Evolutionary conservation across 352 stramenopile species (phyloP).

Genomic region (Phytophthora megakarya): DNA sequence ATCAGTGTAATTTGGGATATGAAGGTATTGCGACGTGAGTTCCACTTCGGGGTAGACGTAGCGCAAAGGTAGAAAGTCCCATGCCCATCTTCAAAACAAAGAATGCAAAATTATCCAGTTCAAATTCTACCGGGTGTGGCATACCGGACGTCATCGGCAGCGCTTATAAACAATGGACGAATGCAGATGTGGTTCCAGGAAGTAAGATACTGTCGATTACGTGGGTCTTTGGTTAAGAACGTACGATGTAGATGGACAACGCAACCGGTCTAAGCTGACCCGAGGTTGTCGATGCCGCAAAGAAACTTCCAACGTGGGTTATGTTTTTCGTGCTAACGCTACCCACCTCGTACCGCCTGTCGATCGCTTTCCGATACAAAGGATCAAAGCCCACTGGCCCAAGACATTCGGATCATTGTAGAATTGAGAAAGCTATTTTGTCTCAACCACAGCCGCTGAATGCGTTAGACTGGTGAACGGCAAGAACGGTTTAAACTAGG

Average conservation of each 20-base stretch:
- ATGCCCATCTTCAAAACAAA: conserved; percentile 15
- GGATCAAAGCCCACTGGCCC: too few relatives aligned
- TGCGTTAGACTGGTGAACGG: neutral
- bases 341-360: too few relatives aligned
- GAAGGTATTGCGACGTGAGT: conserved; percentile 24
- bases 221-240: neutral
- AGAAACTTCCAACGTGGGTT: too few relatives aligned
- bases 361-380: too few relatives aligned
- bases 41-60: neutral
- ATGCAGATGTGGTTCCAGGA: neutral
- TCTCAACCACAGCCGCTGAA: neutral
- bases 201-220: neutral
- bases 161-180: conserved; percentile 1
- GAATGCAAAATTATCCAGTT: conserved; percentile 8
- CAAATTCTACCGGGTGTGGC: conserved; percentile 3
- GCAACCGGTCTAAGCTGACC: neutral
- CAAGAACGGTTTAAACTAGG: too few relatives aligned
- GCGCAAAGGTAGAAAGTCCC: neutral
- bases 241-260: conserved; percentile 7
- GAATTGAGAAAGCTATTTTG: too few relatives aligned
- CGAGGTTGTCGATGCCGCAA: too few relatives aligned
- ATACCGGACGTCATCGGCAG: neutral
- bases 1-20: neutral
- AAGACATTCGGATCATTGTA: too few relatives aligned
- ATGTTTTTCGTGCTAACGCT: too few relatives aligned